A percentile compares a stretch with the other conserved stretches of the same genome.
Conservation (phyloP, 2,329 filamentous ascomycete genomes). For the Xylaria polymorpha region DNA sequence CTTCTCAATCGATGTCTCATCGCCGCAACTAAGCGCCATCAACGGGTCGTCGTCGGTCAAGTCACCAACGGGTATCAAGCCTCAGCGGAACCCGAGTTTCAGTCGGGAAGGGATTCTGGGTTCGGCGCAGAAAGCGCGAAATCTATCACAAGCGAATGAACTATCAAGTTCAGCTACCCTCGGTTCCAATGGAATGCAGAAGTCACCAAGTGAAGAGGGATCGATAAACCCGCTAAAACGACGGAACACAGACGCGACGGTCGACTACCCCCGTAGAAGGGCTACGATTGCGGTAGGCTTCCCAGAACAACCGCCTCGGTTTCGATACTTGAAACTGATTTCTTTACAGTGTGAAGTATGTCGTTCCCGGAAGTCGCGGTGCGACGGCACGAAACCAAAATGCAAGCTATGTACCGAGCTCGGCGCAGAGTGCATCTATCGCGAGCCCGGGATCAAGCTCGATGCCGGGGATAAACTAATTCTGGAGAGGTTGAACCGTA, state of each 20-base stretch:
- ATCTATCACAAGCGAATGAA: slow-evolving; percentile 67
- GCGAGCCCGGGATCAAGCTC: slow-evolving; percentile 87
- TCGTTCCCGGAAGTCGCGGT: slow-evolving; percentile 81
- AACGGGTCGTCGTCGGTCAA: slow-evolving; percentile 60
- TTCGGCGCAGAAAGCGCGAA: slow-evolving; percentile 64
- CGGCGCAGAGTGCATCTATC: slow-evolving; percentile 84
- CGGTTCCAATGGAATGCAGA: slow-evolving; percentile 57
- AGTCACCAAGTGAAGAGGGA: slow-evolving; percentile 63
- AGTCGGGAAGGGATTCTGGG: slow-evolving; percentile 66
- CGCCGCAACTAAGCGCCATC: slow-evolving; percentile 56
- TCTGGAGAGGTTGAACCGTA: slow-evolving; percentile 79
- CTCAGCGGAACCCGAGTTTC: slow-evolving; percentile 61
- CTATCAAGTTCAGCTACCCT: slow-evolving; percentile 47
- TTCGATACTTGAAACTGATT: slow-evolving; percentile 30
- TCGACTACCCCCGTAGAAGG: slow-evolving; percentile 72
- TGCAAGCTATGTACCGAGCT: slow-evolving; percentile 86
- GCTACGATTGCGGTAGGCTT: slow-evolving; percentile 73
- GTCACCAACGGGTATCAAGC: slow-evolving; percentile 63
- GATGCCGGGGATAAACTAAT: slow-evolving; percentile 90
- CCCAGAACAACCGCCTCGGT: slow-evolving; percentile 24
- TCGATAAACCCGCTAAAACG: slow-evolving; percentile 65
- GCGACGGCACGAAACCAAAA: slow-evolving; percentile 82
- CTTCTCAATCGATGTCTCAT: slow-evolving; percentile 62
- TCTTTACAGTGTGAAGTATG: slow-evolving; percentile 78
- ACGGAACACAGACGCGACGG: slow-evolving; percentile 69